Conservation (phyloP, 2,329 filamentous ascomycete genomes). For the Sclerotinia glacialis region DNA sequence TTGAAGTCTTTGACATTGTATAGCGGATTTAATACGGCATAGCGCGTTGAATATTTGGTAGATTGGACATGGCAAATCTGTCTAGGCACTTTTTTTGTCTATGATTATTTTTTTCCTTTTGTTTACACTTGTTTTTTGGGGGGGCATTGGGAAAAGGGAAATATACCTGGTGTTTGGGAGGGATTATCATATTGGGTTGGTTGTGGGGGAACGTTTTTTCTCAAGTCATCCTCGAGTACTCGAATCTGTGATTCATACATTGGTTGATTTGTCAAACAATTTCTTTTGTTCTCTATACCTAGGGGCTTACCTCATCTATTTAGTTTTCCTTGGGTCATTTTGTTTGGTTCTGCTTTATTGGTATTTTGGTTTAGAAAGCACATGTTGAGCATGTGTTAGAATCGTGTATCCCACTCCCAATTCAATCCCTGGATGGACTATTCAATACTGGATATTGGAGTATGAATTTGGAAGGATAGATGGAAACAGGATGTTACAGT, state of each 20-base stretch:
- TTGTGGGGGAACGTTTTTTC: constrained; percentile 16
- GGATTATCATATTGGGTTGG: constrained; percentile 21
- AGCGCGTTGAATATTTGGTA: constrained; percentile 34
- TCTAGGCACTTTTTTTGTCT: constrained; percentile 23
- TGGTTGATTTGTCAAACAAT: constrained; percentile 21
- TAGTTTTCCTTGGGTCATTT: background rate
- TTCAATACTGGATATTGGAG: constrained; percentile 22
- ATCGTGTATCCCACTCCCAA: background rate
- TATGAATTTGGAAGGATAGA: background rate
- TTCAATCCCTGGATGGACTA: background rate
- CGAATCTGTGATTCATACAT: constrained; percentile 32
- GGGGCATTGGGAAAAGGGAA: constrained; percentile 37
- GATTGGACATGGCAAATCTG: constrained; percentile 31
- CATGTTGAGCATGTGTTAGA: constrained; percentile 13
- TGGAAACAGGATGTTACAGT: background rate
- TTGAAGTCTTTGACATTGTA: constrained; percentile 35
- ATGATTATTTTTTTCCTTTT: constrained; percentile 24
- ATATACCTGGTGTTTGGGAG: constrained; percentile 39
- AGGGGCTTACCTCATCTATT: constrained; percentile 28
- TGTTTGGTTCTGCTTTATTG: background rate
- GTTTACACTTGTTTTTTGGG: constrained; percentile 22
- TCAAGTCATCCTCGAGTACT: constrained; percentile 24
- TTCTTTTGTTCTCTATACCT: constrained; percentile 22
- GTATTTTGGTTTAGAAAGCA: background rate
- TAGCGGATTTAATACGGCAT: constrained; percentile 35